Conservation (phyloP, 768 basidiomycete species). For the Galerina sulciceps region DNA sequence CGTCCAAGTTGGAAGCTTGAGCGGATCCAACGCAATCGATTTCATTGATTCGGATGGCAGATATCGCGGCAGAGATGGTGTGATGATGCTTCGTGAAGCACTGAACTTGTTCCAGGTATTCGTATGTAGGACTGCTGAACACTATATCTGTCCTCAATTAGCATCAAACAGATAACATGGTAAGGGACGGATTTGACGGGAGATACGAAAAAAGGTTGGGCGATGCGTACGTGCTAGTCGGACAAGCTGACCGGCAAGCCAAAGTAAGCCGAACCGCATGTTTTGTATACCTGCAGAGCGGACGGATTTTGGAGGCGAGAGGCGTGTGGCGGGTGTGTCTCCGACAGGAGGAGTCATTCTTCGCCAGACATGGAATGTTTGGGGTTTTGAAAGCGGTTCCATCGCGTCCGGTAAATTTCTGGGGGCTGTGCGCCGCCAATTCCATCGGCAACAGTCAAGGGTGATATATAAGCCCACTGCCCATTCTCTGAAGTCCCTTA, state of each 20-base stretch:
- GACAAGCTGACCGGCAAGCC: not conserved
- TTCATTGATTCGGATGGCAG: slow-evolving; percentile 9
- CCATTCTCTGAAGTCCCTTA: not conserved
- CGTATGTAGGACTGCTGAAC: not conserved
- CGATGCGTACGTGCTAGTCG: not conserved
- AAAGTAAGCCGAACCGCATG: not conserved
- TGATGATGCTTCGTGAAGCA: not conserved
- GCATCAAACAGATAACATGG: no score
- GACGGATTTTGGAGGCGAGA: not conserved
- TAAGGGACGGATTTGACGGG: not conserved
- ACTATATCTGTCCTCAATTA: not conserved
- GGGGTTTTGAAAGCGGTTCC: slow-evolving; percentile 5
- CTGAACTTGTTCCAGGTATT: not conserved
- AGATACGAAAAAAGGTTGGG: not conserved
- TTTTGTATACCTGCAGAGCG: not conserved
- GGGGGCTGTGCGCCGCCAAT: slow-evolving; percentile 11
- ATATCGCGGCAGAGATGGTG: not conserved
- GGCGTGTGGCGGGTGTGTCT: not conserved
- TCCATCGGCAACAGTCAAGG: slow-evolving; percentile 10
- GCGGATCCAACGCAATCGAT: not conserved
- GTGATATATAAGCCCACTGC: slow-evolving; percentile 7
- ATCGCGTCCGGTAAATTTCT: slow-evolving; percentile 10
- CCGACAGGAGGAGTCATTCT: slow-evolving; percentile 5
- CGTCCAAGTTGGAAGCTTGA: not conserved
- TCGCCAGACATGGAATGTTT: not conserved